Evolutionary conservation across 176 grass and related monocot species (phyloP).

Genomic region (Miscanthus lutarioriparius): DNA sequence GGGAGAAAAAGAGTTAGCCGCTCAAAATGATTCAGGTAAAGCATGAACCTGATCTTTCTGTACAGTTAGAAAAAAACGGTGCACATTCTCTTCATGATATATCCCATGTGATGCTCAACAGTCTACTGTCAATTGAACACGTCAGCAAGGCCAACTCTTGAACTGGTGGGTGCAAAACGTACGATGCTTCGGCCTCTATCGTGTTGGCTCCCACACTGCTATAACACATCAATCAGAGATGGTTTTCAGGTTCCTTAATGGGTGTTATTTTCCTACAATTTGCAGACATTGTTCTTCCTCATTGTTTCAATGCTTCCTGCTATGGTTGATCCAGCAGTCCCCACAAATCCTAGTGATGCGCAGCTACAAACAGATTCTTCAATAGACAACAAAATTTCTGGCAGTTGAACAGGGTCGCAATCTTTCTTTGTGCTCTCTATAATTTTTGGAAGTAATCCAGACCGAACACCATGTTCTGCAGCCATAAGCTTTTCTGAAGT

Average conservation of each 20-base stretch:
- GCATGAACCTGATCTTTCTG: constrained; percentile 19
- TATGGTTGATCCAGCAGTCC: constrained; percentile 93
- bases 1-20: background rate
- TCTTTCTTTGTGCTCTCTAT: constrained; percentile 29
- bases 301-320: constrained; percentile 78
- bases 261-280: constrained; percentile 38
- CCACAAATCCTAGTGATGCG: constrained; percentile 91
- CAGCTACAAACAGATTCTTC: constrained; percentile 92
- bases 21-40: constrained; percentile 22
- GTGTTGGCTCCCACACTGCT: background rate
- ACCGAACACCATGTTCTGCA: constrained; percentile 77
- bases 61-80: background rate
- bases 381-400: constrained; percentile 78
- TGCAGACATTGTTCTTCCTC: constrained; percentile 75
- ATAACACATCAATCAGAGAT: background rate
- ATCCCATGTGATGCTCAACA: constrained; percentile 3
- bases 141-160: background rate
- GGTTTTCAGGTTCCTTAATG: constrained; percentile 16
- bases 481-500: constrained; percentile 70
- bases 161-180: background rate
- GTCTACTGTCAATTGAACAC: background rate
- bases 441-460: constrained; percentile 64
- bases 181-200: constrained; percentile 9
- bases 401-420: constrained; percentile 60
- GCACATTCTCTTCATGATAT: background rate